Base-by-base conservation (phyloP, 2,329 filamentous ascomycete species). In the Fusarium beomiforme region DNA sequence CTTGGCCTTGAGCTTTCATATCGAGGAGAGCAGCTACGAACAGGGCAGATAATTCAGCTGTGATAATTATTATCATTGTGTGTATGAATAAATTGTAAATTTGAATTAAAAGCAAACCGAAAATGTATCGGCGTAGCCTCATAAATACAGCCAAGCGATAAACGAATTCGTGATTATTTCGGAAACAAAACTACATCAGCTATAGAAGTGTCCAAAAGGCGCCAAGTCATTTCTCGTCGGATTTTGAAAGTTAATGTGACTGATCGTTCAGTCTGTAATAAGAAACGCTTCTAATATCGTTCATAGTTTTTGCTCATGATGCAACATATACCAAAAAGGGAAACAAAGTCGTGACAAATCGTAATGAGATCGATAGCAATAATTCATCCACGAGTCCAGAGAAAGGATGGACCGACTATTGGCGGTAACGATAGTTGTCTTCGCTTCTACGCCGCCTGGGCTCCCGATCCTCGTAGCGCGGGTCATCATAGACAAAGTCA, bases 401-500 rank as follows among this genome's bases (percentile, higher is more conserved):
- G n/a, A 17, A 21, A 21, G 19, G 21, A 16, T 24, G 42, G n/a
- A 16, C n/a, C 9, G 13, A 41, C 64, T 73, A 77, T 50, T 72
- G 62, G 39, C 69, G 70, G 39, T 72, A 66, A 17, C 73, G 72
- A 19, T 75, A 69, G 34, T 65, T 70, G 17, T 79, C 75, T 34
- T 77, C 73, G 46, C 75, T 77, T 43, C 72, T 73, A 34, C 69
- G 70, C 29, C 72, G 71, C 50, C 68, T 69, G 13, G 70, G 59
- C 29, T 73, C 69, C 41, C 71, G 67, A n/a, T 78, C 73, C 42
- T 78, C 75, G 23, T 76, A 77, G 37, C 71, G 73, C 12, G 70
- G 74, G 31, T 77, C 75, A 56, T 78, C 78, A 44, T 79, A 78
- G 33, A 74, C 72, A 62, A 74, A 69, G 31, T 80, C 75, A 54